Evolutionary conservation across 139 green algal species (phyloP), one percentile per base, ranked within the genome.

Genomic region (Micromonas pusilla): DNA sequence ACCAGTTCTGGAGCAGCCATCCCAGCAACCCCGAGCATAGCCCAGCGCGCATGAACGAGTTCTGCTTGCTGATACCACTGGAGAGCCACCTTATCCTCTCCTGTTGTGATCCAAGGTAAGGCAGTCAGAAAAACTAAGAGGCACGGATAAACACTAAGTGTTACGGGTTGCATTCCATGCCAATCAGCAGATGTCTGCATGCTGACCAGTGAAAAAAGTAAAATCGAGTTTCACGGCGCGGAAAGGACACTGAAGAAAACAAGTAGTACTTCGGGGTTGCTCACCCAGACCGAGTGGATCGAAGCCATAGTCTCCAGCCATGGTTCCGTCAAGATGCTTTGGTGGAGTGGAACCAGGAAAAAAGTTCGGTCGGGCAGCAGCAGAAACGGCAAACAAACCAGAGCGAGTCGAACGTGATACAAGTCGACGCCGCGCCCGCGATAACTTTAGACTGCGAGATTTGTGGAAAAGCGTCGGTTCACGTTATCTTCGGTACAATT

Each of bases 221-320:
- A n/a, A n/a, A n/a, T n/a, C n/a, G n/a, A n/a, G n/a, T n/a, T n/a
- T n/a, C n/a, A n/a, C n/a, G n/a, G n/a, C n/a, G n/a, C 45, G 16
- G 9, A 57, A 16, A 57, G 45, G 16, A 16, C 9, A 57, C 45
- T 9, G 9, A 57, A 57, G 16, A 16, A 88, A 96, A 91, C 73
- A 95, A 88, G 89, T 97, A 97, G 19, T 82, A 38, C 36, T 60
- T 78, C 73, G 80, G 64, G 9, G 78, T 30, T 28, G 83, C 79
- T 33, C 82, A 52, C 81, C 84, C 32, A 88, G 78, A 64, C 70
- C 52, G 31, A 89, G 66, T 38, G 84, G 84, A 36, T 88, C 85
- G 63, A 87, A 89, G 38, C 85, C 84, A 73, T 84, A 88, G 74
- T 89, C 85, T 34, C 75, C 81, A 23, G 84, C 66, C 6, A 89